A percentile compares a stretch with the other conserved stretches of the same genome.
Evolutionary conservation across 352 stramenopile genomes (phyloP).

Genomic region (Pythium coloratum): DNA sequence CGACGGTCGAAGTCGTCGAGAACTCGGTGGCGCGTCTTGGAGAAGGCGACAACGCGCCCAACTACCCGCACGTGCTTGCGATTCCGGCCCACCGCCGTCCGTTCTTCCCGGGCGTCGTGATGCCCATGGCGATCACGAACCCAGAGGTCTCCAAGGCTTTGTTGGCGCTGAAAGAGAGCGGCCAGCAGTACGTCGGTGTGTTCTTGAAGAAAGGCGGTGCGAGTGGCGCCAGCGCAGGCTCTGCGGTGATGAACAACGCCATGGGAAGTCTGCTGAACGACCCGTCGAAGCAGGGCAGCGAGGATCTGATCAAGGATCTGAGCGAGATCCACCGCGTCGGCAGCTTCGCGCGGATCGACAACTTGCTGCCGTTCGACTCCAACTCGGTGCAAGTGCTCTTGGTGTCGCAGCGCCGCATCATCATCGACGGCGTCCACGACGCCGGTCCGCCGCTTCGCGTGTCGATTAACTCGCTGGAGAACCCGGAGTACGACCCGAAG

Average conservation of each 20-base stretch:
- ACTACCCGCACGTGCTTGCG: conserved; percentile 74
- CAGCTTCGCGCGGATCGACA: conserved; percentile 96
- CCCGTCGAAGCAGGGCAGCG: conserved; percentile 36
- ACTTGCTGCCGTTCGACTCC: conserved; percentile 81
- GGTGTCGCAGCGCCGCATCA: conserved; percentile 88
- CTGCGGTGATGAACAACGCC: conserved; percentile 4
- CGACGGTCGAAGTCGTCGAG: conserved; percentile 62
- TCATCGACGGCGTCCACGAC: conserved; percentile 76
- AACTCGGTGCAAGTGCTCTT: conserved; percentile 83
- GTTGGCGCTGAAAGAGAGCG: conserved; percentile 83
- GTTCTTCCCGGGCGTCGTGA: conserved; percentile 81
- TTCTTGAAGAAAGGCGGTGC: conserved; percentile 89
- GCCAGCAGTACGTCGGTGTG: conserved; percentile 91
- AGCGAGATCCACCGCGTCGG: conserved; percentile 94
- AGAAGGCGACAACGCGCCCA: conserved; percentile 67
- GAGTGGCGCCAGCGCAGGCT: conserved; percentile 7
- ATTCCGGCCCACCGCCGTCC: conserved; percentile 74
- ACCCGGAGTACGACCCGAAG: conserved; percentile 64
- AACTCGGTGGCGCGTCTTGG: conserved; percentile 57
- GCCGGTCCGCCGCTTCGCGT: conserved; percentile 58
- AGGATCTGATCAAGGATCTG: conserved; percentile 92
- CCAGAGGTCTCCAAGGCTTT: conserved; percentile 88
- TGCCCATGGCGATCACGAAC: conserved; percentile 87
- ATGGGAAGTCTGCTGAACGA: conserved; percentile 24
- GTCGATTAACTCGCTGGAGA: conserved; percentile 74